Percentiles rank a stretch among this genome's conserved stretches.
phyloP scores from a whole-genome alignment of 2,329 filamentous ascomycete species.

The Pseudocercospora vitis region DNA sequence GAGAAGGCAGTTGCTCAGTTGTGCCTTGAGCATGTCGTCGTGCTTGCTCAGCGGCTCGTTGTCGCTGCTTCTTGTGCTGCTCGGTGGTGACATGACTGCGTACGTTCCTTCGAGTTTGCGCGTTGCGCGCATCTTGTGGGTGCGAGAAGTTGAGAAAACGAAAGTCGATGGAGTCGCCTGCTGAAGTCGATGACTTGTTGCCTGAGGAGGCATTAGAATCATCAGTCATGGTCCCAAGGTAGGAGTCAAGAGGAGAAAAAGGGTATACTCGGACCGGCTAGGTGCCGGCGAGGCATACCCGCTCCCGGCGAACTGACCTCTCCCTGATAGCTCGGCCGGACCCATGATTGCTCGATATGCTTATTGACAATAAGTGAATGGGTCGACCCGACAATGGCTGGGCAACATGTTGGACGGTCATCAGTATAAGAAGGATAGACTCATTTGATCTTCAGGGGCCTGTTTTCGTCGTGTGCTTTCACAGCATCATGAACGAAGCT shows the following conservation, averaged over 20 bases:
- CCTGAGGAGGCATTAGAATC: conserved; percentile 24
- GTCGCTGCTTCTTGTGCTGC: conserved; percentile 26
- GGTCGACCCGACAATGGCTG: conserved; percentile 13
- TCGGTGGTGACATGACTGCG: conserved; percentile 37
- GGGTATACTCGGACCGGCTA: conserved; percentile 31
- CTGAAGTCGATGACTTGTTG: conserved; percentile 26
- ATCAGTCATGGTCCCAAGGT: conserved; percentile 18
- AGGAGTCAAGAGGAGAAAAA: conserved; percentile 22
- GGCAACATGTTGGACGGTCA: conserved; percentile 17
- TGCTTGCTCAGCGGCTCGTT: conserved; percentile 24
- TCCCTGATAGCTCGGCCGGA: conserved; percentile 35
- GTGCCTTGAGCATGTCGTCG: conserved; percentile 13
- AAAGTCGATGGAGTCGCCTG: conserved; percentile 33
- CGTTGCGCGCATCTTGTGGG: conserved; percentile 38
- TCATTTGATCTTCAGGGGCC: conserved; percentile 28
- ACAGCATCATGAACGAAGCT: conserved; percentile 28
- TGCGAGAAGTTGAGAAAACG: conserved; percentile 40
- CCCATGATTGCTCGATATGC: conserved; percentile 24
- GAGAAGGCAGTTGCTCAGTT: conserved; percentile 15
- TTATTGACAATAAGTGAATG: conserved; percentile 7
- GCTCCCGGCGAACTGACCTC: conserved; percentile 26
- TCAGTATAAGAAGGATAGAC: conserved; percentile 25
- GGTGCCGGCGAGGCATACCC: conserved; percentile 29
- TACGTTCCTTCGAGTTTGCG: conserved; percentile 35
- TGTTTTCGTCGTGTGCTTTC: conserved; percentile 26